Evolutionary conservation across 495 filamentous ascomycete species (phyloP).

Genomic region (Paragyromitra xinjiangensis): DNA sequence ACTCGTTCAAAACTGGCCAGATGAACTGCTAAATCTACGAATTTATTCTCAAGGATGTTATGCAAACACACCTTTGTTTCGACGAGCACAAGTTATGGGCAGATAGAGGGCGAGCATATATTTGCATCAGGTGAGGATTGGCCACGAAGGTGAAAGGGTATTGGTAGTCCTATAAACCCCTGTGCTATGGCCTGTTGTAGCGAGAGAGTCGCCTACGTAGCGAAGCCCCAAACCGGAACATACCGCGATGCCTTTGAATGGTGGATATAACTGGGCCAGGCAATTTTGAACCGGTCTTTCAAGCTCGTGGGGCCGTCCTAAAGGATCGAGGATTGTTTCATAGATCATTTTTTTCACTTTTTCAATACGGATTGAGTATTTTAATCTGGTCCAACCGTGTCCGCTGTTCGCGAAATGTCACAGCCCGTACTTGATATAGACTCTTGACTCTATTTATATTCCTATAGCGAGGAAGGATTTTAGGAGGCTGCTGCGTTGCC

Average conservation of each 20-base stretch:
- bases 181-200: background rate
- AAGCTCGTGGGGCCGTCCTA: background rate
- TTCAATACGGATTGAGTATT: background rate
- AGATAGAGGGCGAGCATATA: background rate
- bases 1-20: no score
- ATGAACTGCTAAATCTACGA: background rate
- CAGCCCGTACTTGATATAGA: background rate
- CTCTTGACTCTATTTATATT: constrained; percentile 1
- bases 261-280: background rate
- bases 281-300: background rate
- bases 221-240: background rate
- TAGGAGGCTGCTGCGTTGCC: no score
- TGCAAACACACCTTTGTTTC: background rate
- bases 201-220: background rate
- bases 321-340: background rate
- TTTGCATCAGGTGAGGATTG: background rate
- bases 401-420: background rate
- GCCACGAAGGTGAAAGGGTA: background rate
- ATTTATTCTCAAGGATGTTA: background rate
- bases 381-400: background rate
- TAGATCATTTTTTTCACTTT: background rate
- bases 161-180: background rate
- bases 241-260: background rate
- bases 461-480: background rate
- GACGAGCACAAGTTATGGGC: background rate